Percentiles rank a stretch among this genome's conserved stretches.
These are phyloP conservation scores for Plantago lanceolata DNA, from an alignment of 305 asterid species.

Conservation along the genomic window DNA sequence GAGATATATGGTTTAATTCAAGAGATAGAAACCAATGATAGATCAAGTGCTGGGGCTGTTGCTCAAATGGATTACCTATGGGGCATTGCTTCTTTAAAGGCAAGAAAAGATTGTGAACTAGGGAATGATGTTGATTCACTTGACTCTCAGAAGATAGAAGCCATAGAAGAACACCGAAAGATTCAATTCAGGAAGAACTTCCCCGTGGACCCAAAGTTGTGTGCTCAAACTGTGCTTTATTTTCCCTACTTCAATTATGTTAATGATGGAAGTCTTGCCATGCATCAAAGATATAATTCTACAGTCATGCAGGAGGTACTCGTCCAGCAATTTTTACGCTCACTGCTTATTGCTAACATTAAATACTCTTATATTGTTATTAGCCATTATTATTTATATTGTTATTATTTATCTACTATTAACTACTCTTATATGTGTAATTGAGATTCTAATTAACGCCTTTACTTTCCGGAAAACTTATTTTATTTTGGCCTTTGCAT, in stretches of 20 bases:
- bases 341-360: conserved; percentile 8
- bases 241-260: conserved; percentile 61
- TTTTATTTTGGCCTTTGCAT: conserved; percentile 1
- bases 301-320: conserved; percentile 48
- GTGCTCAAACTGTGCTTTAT: conserved; percentile 71
- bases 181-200: conserved; percentile 68
- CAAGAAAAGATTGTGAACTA: conserved; percentile 49
- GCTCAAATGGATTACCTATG: conserved; percentile 69
- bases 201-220: conserved; percentile 76
- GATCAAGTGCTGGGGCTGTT: conserved; percentile 52
- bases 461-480: conserved; percentile 11
- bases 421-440: not conserved
- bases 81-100: conserved; percentile 65
- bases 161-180: conserved; percentile 45
- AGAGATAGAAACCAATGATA: conserved; percentile 56
- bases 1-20: conserved; percentile 65
- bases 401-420: too few species aligned
- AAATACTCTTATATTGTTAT: not conserved
- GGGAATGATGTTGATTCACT: conserved; percentile 31
- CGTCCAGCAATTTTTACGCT: conserved; percentile 7
- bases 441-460: not conserved
- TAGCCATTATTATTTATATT: too few species aligned
- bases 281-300: conserved; percentile 38
- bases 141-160: conserved; percentile 38
- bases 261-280: conserved; percentile 32